A percentile compares a stretch with the other conserved stretches of the same genome.
These are phyloP conservation scores for Aureobasidium sp. DNA, from an alignment of 2,329 filamentous ascomycete genomes.

Conservation along the genomic window DNA sequence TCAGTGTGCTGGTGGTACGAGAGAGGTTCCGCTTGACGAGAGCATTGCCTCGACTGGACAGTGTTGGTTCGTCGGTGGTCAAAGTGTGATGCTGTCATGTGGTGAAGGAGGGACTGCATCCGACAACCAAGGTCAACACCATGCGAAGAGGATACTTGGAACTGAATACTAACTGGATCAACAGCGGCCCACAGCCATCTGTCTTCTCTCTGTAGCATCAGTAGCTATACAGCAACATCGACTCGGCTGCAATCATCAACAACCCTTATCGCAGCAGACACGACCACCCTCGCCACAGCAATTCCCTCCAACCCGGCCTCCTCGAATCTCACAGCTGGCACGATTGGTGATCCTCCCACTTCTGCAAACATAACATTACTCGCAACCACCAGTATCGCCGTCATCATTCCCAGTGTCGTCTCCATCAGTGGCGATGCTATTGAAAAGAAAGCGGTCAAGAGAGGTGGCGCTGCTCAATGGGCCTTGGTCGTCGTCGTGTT, in stretches of 20 bases:
- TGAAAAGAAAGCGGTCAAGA: not conserved
- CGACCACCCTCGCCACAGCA: not conserved
- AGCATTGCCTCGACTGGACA: not conserved
- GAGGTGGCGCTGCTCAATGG: not conserved
- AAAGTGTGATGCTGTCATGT: constrained; percentile 7
- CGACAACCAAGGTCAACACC: not conserved
- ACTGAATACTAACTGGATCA: not conserved
- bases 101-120: constrained; percentile 3
- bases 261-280: not conserved
- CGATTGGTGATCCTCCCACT: not conserved
- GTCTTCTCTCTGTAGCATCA: constrained; percentile 2
- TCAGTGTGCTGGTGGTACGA: not conserved
- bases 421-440: not conserved
- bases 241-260: not conserved
- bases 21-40: not conserved
- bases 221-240: not conserved
- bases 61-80: constrained; percentile 1
- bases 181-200: not conserved
- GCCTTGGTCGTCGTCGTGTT: constrained; percentile 10
- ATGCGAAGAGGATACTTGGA: not conserved
- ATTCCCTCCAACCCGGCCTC: not conserved
- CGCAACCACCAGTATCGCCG: not conserved
- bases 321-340: not conserved
- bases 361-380: not conserved
- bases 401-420: not conserved